phyloP scores from a whole-genome alignment of 202 grass and related monocot species.

The Carex sylvatica region DNA sequence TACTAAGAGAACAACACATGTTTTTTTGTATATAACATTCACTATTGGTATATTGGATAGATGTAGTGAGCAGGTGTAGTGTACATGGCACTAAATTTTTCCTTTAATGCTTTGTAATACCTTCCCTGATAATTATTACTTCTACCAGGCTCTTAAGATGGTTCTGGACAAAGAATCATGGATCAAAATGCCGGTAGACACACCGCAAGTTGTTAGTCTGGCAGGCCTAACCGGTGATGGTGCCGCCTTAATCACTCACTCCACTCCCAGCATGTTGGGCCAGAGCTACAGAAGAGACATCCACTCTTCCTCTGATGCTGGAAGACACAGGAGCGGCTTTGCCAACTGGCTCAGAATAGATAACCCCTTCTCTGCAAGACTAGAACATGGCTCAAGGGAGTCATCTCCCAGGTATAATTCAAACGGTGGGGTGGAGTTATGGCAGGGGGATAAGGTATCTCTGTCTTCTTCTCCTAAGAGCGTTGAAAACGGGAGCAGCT shows the following conservation, averaged over 20 bases:
- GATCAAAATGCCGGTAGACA: slow-evolving; percentile 75
- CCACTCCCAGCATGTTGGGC: slow-evolving; percentile 41
- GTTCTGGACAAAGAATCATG: slow-evolving; percentile 95
- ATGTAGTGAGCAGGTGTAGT: background rate
- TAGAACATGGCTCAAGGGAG: slow-evolving; percentile 60
- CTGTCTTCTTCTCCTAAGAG: slow-evolving; percentile 28
- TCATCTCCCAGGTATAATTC: slow-evolving; percentile 42
- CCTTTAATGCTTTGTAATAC: background rate
- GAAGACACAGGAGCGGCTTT: slow-evolving; percentile 62
- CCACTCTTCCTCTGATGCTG: slow-evolving; percentile 30
- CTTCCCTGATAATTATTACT: slow-evolving; percentile 22
- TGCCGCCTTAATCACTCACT: slow-evolving; percentile 64
- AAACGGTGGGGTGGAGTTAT: slow-evolving; percentile 27
- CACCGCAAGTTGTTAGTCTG: slow-evolving; percentile 77
- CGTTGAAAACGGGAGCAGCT: slow-evolving; percentile 39
- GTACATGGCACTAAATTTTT: background rate
- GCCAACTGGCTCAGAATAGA: slow-evolving; percentile 62
- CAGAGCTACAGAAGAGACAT: slow-evolving; percentile 45
- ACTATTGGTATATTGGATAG: background rate
- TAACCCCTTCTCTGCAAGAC: slow-evolving; percentile 72
- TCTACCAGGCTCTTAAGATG: slow-evolving; percentile 89
- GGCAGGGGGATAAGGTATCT: slow-evolving; percentile 20
- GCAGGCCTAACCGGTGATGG: slow-evolving; percentile 94
- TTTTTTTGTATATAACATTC: background rate
- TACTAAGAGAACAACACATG: background rate